Base-by-base conservation (phyloP, 129 eudicot genomes). In the Dittrichia graveolens region DNA sequence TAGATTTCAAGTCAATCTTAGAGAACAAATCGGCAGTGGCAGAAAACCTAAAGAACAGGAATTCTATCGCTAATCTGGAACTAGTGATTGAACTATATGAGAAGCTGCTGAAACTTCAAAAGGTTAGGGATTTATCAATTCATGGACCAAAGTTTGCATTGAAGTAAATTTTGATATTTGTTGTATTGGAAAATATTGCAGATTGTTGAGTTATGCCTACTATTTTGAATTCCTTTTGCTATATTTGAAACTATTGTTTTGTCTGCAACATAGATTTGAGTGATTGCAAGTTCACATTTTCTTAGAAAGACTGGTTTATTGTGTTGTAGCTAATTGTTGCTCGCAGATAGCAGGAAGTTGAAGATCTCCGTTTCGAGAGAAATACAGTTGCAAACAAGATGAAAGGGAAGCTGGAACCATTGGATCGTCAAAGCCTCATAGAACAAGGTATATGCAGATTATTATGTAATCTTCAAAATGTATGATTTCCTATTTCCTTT, bases 271-370 rank as follows among this genome's bases (percentile, higher is more conserved):
- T 41, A 42, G 67, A 44, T 59, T 24, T 24, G 43, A 71, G 7
- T 18, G 42, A 14, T 43, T 54, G 65, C 43, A 56, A 11, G 54
- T 31, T 72, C 69, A 52, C 64, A 14, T 75, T 44, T 71, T 8
- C 18, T 58, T 10, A 59, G 70, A 67, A 43, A 42, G 60, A 50
- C 47, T 61, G 73, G 87, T 84, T 72, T 83, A 60, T 78, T 69
- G 76, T 73, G 13, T 65, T 77, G 73, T 82, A 77, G 90, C 95
- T 89, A 89, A 87, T 77, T 81, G 89, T 91, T 81, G 79, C 63
- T 90, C 78, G 81, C 92, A 89, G 98, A 89, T 82, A 79, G 82
- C 96, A 93, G 98, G 98, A 93, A 87, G 98, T 93, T 74, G 98
- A 93, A 80, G 87, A 82, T 68, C 95, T 85, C 45, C 95, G 98